phyloP scores from a whole-genome alignment of 495 filamentous ascomycete species.

The Aeminium ludgeri region DNA sequence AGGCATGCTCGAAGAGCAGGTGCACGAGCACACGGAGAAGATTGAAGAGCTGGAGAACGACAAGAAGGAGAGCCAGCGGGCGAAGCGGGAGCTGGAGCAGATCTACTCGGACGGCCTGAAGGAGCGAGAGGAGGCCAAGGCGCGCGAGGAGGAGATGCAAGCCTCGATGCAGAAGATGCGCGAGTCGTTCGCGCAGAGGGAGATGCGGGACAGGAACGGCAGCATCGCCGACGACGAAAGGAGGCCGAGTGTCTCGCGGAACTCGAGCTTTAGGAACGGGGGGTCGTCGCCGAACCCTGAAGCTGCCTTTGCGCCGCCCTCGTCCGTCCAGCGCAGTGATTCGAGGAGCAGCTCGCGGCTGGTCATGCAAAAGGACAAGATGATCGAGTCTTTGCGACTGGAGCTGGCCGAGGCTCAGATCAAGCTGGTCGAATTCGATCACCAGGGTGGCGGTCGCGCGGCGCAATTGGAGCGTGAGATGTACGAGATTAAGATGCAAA shows the following conservation, averaged over 20 bases:
- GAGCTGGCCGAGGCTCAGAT: constrained; percentile 92
- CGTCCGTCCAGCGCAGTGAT: constrained; percentile 60
- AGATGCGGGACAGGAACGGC: constrained; percentile 22
- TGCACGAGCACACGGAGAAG: constrained; percentile 65
- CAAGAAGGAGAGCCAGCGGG: constrained; percentile 57
- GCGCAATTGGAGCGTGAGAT: constrained; percentile 77
- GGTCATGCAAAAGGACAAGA: constrained; percentile 81
- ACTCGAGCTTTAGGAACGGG: constrained; percentile 13
- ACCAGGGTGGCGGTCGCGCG: constrained; percentile 67
- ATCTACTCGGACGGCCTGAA: constrained; percentile 74
- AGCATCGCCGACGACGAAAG: constrained; percentile 23
- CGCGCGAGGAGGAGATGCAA: constrained; percentile 77
- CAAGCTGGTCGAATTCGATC: constrained; percentile 87
- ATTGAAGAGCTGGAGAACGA: constrained; percentile 66
- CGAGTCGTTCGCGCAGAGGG: constrained; percentile 63
- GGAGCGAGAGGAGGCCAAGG: constrained; percentile 75
- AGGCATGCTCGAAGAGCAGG: constrained; percentile 62
- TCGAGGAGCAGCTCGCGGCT: constrained; percentile 76
- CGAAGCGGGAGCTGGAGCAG: constrained; percentile 73
- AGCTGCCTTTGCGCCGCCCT: constrained; percentile 69
- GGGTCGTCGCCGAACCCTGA: constrained; percentile 28
- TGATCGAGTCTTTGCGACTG: constrained; percentile 80
- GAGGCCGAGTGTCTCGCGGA: constrained; percentile 19
- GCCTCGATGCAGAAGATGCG: constrained; percentile 75
- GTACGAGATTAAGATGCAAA: constrained; percentile 80